phyloP scores from a whole-genome alignment of 2,329 filamentous ascomycete species.

The Trichoderma semiorbis region DNA sequence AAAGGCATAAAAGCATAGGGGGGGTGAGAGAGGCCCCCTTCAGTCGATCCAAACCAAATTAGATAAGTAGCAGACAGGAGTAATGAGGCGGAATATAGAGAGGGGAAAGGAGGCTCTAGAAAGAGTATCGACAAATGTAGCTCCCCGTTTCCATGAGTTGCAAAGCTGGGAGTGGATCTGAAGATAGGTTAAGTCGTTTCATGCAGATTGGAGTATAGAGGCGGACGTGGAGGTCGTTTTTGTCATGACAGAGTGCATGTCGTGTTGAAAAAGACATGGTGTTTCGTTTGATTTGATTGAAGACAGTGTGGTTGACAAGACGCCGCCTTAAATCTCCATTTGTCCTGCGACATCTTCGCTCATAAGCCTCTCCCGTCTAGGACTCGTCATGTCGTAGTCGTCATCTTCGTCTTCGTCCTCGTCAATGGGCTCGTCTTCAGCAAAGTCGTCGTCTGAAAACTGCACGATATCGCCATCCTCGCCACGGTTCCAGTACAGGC shows the following conservation, averaged over 20 bases:
- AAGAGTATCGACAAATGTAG: neutral
- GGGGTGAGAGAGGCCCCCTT: neutral
- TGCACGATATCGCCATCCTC: conserved; percentile 56
- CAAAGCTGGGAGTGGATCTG: neutral
- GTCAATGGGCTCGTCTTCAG: conserved; percentile 36
- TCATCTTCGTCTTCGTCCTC: conserved; percentile 44
- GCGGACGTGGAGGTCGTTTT: neutral
- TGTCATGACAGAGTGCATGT: neutral
- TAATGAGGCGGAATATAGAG: neutral
- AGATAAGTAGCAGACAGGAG: conserved; percentile 9
- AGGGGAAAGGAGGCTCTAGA: neutral
- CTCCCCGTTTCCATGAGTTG: neutral
- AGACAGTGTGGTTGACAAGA: neutral
- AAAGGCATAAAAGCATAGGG: neutral
- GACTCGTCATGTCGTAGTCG: conserved; percentile 23
- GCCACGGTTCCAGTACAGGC: conserved; percentile 55
- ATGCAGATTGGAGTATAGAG: neutral
- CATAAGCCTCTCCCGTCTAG: conserved; percentile 49
- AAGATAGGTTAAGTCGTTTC: neutral
- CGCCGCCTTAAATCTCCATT: conserved; percentile 55
- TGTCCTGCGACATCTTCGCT: conserved; percentile 61
- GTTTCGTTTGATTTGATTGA: neutral
- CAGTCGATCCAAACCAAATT: neutral
- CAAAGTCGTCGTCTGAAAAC: conserved; percentile 49
- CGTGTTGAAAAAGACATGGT: conserved; percentile 15